Percentiles rank a stretch among this genome's conserved stretches.
phyloP scores from a whole-genome alignment of 2,329 filamentous ascomycete genomes.

The Hymenoscyphus albidus region DNA sequence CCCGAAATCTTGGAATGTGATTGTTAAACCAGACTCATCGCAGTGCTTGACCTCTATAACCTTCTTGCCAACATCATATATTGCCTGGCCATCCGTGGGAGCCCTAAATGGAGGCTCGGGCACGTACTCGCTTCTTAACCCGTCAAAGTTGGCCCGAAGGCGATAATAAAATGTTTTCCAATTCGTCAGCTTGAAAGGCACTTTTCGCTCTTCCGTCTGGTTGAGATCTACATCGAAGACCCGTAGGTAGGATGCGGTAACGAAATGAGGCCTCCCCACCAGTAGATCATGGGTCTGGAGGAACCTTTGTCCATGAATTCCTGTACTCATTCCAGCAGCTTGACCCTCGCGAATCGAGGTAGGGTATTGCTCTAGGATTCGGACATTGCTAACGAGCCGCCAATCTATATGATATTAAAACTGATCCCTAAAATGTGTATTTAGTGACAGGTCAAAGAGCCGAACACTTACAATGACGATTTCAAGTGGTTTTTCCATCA shows the following conservation, averaged over 20 bases:
- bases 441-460: neutral
- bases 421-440: neutral
- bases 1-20: neutral
- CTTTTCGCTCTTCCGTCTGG: too few relatives aligned
- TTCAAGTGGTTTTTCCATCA: neutral
- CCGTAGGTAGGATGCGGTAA: too few relatives aligned
- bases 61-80: neutral
- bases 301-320: neutral
- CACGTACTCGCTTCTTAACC: neutral
- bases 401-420: neutral
- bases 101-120: neutral
- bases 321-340: neutral
- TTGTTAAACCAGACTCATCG: neutral
- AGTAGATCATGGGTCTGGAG: neutral
- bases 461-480: neutral
- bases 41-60: neutral
- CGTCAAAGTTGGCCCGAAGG: conserved; percentile 5
- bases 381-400: neutral
- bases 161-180: conserved; percentile 8
- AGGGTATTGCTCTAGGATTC: neutral
- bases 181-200: neutral
- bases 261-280: too few relatives aligned
- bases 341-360: neutral
- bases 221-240: too few relatives aligned
- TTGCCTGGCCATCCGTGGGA: neutral